Evolutionary conservation across 108 stramenopile genomes (phyloP), one percentile per base, ranked within the genome.

Genomic region (Cylindrotheca fusiformis): DNA sequence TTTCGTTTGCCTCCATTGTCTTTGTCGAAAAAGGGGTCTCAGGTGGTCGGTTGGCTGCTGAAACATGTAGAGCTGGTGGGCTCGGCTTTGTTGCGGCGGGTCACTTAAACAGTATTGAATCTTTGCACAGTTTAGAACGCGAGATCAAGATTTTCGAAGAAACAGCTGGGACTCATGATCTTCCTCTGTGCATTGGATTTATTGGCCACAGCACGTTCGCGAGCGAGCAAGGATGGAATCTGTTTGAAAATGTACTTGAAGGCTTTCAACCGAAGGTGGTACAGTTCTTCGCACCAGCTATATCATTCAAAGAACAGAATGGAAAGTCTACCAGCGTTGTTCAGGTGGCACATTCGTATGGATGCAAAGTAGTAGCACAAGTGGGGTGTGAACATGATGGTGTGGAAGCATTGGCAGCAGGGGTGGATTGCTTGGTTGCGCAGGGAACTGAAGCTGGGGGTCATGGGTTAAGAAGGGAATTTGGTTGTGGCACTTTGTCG

Each of bases 381-480:
- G 86, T 88, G 12, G 84, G 90, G 32, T 79, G 72, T 29, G 65
- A 81, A 1, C 31, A 54, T 19, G 81, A 92, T 30, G 90, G 78
- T 0, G 49, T 69, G 56, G 74, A 75, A 17, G 87, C 85, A 24
- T 48, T 87, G 8, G 55, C 62, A 14, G 69, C 60, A 30, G 80
- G 85, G 10, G 85, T 79, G 4, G 81, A 92, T 77, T 76, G 74
- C 36, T 70, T 92, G 24, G 72, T 88, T 55, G 85, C 85, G 33
- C 91, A 88, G 57, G 91, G 91, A 27, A 62, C 66, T 6, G 91
- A 92, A 52, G 87, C 87, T 0, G 91, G 91, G 44, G 91, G 91
- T 4, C 87, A 92, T 73, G 87, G 91, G 0, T 58, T 87, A 1
- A 69, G 86, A 26, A 78, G 85, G 17, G 85, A 87, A 20, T 32